phyloP scores from a whole-genome alignment of 2,329 filamentous ascomycete genomes.

The Aureobasidium sp. region DNA sequence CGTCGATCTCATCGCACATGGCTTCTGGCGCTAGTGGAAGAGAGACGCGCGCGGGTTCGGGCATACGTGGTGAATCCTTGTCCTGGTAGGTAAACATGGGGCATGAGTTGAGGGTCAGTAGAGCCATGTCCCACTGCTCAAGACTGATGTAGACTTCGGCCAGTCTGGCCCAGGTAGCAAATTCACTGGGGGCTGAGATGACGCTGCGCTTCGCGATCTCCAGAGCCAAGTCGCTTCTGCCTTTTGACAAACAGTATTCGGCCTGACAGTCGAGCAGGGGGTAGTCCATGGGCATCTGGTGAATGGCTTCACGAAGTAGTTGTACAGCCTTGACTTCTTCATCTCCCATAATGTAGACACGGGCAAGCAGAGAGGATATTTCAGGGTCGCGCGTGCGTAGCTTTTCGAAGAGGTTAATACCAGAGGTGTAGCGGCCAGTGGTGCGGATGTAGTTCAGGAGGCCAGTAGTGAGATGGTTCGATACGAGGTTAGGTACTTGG shows the following conservation, averaged over 20 bases:
- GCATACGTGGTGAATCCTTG: constrained; percentile 91
- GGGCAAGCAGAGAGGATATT: constrained; percentile 85
- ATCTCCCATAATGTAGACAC: constrained; percentile 87
- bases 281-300: constrained; percentile 95
- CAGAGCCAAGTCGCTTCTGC: constrained; percentile 76
- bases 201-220: constrained; percentile 93
- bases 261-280: constrained; percentile 92
- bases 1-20: constrained; percentile 91
- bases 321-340: constrained; percentile 95
- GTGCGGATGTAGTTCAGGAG: constrained; percentile 92
- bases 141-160: constrained; percentile 89
- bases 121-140: constrained; percentile 93
- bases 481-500: constrained; percentile 93
- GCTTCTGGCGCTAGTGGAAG: constrained; percentile 84
- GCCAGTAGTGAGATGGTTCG: constrained; percentile 91
- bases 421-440: constrained; percentile 86
- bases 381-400: constrained; percentile 84
- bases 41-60: constrained; percentile 79
- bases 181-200: constrained; percentile 91
- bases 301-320: constrained; percentile 77
- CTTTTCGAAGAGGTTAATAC: constrained; percentile 97
- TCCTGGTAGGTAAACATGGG: constrained; percentile 99
- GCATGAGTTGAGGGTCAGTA: constrained; percentile 94
- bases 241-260: constrained; percentile 83
- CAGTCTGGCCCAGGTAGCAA: constrained; percentile 89